Conservation (phyloP, 169 alveolate genomes). For the Plasmodium malariae region DNA sequence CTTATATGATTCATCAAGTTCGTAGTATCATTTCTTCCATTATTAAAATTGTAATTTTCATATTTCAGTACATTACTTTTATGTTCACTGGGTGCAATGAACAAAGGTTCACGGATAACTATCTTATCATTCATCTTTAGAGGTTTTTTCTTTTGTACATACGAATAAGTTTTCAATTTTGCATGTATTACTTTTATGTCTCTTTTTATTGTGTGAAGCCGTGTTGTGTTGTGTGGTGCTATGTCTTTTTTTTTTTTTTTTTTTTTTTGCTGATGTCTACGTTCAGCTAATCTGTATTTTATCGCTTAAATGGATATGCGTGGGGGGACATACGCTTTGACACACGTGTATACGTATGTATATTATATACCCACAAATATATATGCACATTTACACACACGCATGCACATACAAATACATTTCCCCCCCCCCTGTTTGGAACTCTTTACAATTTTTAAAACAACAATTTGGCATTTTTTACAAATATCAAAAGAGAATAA, state of each 20-base stretch:
- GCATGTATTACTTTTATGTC: too few species aligned
- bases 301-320: too few species aligned
- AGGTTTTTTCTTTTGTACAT: background rate
- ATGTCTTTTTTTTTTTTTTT: too few species aligned
- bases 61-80: slow-evolving; percentile 55
- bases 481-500: background rate
- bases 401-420: background rate
- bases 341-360: too few species aligned
- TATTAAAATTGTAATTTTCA: slow-evolving; percentile 40
- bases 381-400: background rate
- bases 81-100: slow-evolving; percentile 36
- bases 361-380: too few species aligned
- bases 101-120: slow-evolving; percentile 69
- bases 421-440: background rate
- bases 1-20: slow-evolving; percentile 30
- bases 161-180: background rate
- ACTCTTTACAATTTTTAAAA: too few species aligned
- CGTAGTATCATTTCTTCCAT: slow-evolving; percentile 36
- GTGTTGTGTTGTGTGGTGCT: too few species aligned
- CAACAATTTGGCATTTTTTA: background rate
- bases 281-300: too few species aligned
- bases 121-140: slow-evolving; percentile 47
- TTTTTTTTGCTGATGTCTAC: too few species aligned
- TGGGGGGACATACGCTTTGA: too few species aligned
- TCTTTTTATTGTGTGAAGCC: too few species aligned